Conservation (phyloP, 2,329 filamentous ascomycete genomes). For the Annulohypoxylon truncatum region DNA sequence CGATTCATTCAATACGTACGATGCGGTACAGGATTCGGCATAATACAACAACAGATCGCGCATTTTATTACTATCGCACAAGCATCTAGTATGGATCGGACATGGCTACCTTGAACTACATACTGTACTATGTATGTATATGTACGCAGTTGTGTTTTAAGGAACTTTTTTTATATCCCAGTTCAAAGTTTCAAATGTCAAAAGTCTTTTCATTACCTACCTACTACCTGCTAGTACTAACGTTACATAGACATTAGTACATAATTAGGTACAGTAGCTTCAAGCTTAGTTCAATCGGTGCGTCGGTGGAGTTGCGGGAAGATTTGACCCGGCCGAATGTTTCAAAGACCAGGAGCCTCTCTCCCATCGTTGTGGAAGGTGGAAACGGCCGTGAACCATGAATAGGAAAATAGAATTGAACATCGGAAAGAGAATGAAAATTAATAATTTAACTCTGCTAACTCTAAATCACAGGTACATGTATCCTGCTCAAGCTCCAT, state of each 20-base stretch:
- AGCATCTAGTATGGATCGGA: constrained; percentile 14
- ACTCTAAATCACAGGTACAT: neutral
- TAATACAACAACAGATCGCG: constrained; percentile 27
- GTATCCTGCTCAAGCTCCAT: neutral
- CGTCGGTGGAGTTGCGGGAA: constrained; percentile 44
- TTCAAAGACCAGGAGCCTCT: constrained; percentile 40
- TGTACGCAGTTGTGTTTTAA: neutral
- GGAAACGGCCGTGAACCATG: constrained; percentile 21
- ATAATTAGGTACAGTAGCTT: constrained; percentile 21
- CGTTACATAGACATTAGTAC: constrained; percentile 33
- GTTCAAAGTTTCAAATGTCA: constrained; percentile 3
- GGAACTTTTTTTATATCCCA: constrained; percentile 18
- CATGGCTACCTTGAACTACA: constrained; percentile 13
- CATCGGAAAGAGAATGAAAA: neutral
- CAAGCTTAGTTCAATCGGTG: constrained; percentile 23
- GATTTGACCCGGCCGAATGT: constrained; percentile 42
- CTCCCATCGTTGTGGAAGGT: constrained; percentile 33
- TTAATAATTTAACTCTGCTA: constrained; percentile 6
- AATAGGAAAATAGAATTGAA: constrained; percentile 27
- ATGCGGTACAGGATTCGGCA: constrained; percentile 24
- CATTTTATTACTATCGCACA: constrained; percentile 22
- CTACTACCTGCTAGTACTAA: constrained; percentile 24
- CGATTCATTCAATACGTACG: constrained; percentile 3
- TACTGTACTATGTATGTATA: neutral
- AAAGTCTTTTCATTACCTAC: constrained; percentile 8